Evolutionary conservation across 164 flowering plant species (phyloP), one percentile per base, ranked within the genome.

Genomic region (Vitis labrusca): DNA sequence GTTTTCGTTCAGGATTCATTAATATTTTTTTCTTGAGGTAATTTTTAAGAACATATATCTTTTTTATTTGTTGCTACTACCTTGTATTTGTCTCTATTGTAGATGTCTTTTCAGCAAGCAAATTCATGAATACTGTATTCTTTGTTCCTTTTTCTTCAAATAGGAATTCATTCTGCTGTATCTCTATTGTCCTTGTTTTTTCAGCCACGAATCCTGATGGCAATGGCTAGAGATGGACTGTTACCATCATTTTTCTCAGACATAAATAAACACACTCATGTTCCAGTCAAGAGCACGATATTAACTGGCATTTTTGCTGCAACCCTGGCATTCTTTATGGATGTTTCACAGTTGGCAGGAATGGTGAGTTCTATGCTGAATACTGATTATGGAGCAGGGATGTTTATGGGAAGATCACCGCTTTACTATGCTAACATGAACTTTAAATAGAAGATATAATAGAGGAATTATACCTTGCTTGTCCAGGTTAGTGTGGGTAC

Each of bases 401-500:
- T 61, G 16, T 11, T 61, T 16, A 8, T 61, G 59, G 61, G 59
- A 11, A 10, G 53, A 4, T 19, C 58, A 66, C 10, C 66, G 50
- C 47, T 52, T 73, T 37, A 19, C 64, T 65, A 60, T 54, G 54
- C 50, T 23, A 10, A 54, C 51, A 52, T 47, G 61, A 52, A 10
- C 5, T 52, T 52, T 12, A 12, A 52, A 52, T 52, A 12, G n/a
- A 12, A 13, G 13, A 14, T 3, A 61, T 61, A 61, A 14, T 37
- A 61, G 23, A 8, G 27, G 17, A 3, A 14, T 48, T 2, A 16
- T 5, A 14, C 13, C 52, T 13, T 64, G 44, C 8, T 57, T 6
- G 50, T 73, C 61, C 86, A 88, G 92, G 92, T 88, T 55, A 88
- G 98, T 68, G 94, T 92, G 64, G 98, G 98, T 51, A 94, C 98